Conservation (phyloP, 495 filamentous ascomycete species). For the Aspergillus campestris region DNA sequence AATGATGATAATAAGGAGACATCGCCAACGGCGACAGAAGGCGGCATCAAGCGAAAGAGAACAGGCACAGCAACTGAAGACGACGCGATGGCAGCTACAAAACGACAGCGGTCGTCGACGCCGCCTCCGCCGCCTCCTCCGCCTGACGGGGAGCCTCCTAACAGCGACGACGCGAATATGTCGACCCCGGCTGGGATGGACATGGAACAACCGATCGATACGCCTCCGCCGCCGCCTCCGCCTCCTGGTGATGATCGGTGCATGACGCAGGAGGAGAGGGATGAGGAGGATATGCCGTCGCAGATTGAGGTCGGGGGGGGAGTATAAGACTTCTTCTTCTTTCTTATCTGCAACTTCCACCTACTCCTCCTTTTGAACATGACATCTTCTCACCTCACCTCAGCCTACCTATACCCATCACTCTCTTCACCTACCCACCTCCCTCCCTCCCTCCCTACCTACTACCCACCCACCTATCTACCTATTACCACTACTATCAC, state of each 20-base stretch:
- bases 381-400: too few relatives aligned
- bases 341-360: too few relatives aligned
- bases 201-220: constrained; percentile 1
- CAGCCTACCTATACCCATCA: too few relatives aligned
- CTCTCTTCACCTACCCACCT: too few relatives aligned
- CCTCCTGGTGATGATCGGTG: constrained; percentile 1
- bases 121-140: constrained; percentile 21
- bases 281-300: constrained; percentile 6
- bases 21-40: constrained; percentile 10
- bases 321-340: constrained; percentile 5
- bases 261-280: constrained; percentile 6
- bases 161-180: constrained; percentile 11
- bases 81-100: constrained; percentile 23
- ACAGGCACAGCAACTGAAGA: constrained; percentile 29
- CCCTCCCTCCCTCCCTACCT: too few relatives aligned
- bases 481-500: too few relatives aligned
- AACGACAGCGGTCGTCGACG: constrained; percentile 33
- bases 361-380: too few relatives aligned
- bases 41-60: constrained; percentile 54
- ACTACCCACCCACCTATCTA: too few relatives aligned
- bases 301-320: constrained; percentile 19
- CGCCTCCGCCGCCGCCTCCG: constrained; percentile 18
- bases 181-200: too few relatives aligned
- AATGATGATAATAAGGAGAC: not conserved
- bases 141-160: not conserved